A percentile compares a stretch with the other conserved stretches of the same genome.
These are phyloP conservation scores for Claviceps capensis DNA, from an alignment of 2,329 filamentous ascomycete species.

Conservation along the genomic window DNA sequence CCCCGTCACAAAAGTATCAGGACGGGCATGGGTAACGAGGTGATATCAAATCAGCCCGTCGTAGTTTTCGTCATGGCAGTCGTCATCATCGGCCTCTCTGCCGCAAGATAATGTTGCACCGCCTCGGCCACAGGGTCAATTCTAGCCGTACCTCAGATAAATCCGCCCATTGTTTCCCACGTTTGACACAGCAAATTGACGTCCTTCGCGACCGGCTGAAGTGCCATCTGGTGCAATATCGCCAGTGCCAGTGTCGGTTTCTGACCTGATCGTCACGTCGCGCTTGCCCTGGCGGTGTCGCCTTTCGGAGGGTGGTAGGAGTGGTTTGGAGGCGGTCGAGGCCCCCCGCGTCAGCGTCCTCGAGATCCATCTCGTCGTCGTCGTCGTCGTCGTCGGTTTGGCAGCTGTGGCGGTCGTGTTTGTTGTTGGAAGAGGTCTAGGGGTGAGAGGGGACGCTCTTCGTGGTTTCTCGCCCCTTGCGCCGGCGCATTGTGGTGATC, in stretches of 20 bases:
- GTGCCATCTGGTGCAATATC: slow-evolving; percentile 47
- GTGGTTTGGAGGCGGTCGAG: slow-evolving; percentile 18
- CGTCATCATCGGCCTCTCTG: background rate
- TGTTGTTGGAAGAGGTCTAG: background rate
- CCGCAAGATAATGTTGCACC: background rate
- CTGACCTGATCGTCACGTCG: slow-evolving; percentile 30
- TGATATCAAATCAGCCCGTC: too few relatives aligned
- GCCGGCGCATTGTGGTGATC: slow-evolving; percentile 2
- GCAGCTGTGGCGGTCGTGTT: slow-evolving; percentile 6
- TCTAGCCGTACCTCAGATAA: slow-evolving; percentile 54
- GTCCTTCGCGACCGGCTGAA: slow-evolving; percentile 48
- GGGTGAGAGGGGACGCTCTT: slow-evolving; percentile 1
- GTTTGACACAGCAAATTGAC: slow-evolving; percentile 68
- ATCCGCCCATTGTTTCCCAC: slow-evolving; percentile 74
- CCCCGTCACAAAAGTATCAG: background rate
- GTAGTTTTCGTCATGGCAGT: background rate
- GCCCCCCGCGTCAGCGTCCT: slow-evolving; percentile 8
- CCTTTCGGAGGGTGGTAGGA: slow-evolving; percentile 34
- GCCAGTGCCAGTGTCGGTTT: slow-evolving; percentile 39
- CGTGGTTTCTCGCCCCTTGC: slow-evolving; percentile 4
- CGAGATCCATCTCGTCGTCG: slow-evolving; percentile 4
- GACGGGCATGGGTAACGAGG: background rate
- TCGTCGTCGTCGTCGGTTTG: slow-evolving; percentile 5
- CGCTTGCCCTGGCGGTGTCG: slow-evolving; percentile 27
- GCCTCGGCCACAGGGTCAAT: background rate